Evolutionary conservation across 768 basidiomycete species (phyloP), one percentile per base, ranked within the genome.

Genomic region (Podaxis sp.): DNA sequence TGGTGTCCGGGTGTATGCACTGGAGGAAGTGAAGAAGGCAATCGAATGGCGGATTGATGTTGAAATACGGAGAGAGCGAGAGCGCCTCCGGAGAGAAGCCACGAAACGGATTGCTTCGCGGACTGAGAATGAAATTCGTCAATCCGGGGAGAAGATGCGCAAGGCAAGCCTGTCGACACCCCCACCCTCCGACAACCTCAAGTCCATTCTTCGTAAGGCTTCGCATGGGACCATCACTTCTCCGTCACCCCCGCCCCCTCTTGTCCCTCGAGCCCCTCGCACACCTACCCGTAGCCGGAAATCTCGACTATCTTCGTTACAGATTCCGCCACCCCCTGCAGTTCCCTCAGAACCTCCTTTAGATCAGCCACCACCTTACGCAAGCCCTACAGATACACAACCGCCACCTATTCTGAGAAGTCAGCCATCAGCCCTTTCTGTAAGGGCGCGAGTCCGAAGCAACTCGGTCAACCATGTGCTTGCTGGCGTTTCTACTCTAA

Each of bases 21-120:
- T 95, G 15, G 92, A 94, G 63, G 93, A 95, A 69, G 84, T 95
- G 12, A 90, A 87, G 73, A 91, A 88, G 70, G 89, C 88, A 2
- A 87, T 95, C 5, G 93, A 95, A 73, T 94, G 92, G 92, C 83
- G 93, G 17, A 86, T 94, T 65, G 93, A 95, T 6, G 82, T 87
- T 26, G 93, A 94, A 72, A 74, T 89, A 61, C 84, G 86, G 44
- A 79, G 91, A 62, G 92, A 94, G 72, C 82, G 84, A 38, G 92
- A 94, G 52, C 85, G 87, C 38, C 77, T 77, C n/a, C 83, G 87
- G 56, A 78, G 87, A 59, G 90, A 92, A 68, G 84, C 83, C 63
- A 78, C 83, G 46, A 93, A 88, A 70, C 88, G 84, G 67, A 63
- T 73, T 2, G 69, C 63, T 5, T 56, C 69, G 2, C 64, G 78